Percentiles rank a stretch among this genome's conserved stretches.
These are phyloP conservation scores for Fusarium camptoceras DNA, from an alignment of 2,329 filamentous ascomycete species.

Conservation along the genomic window DNA sequence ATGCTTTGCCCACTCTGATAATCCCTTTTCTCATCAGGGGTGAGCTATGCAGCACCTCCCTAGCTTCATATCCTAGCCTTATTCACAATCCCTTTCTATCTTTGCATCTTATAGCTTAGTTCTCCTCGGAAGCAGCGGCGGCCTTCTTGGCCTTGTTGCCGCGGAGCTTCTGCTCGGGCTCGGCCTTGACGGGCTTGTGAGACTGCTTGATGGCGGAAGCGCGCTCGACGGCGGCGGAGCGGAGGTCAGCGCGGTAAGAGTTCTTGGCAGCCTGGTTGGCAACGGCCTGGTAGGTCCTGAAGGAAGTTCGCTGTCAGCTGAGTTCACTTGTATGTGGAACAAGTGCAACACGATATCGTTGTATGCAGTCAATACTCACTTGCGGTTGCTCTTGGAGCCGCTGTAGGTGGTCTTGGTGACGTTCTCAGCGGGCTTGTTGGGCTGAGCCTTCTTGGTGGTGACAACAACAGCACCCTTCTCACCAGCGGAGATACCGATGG, in stretches of 20 bases:
- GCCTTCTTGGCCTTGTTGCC: constrained; percentile 84
- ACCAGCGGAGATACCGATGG: constrained; percentile 80
- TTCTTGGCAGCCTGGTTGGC: constrained; percentile 85
- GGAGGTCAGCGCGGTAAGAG: constrained; percentile 86
- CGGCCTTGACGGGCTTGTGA: constrained; percentile 82
- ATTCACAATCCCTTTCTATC: constrained; percentile 35
- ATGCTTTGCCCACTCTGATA: constrained; percentile 39
- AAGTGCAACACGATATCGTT: neutral
- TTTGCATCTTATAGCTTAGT: constrained; percentile 44
- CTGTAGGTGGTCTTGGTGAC: constrained; percentile 75
- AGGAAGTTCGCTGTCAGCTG: constrained; percentile 39
- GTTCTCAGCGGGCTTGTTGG: constrained; percentile 78
- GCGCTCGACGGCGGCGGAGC: constrained; percentile 82
- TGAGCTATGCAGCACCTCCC: constrained; percentile 40
- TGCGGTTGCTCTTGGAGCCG: constrained; percentile 79
- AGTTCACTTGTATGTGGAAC: neutral
- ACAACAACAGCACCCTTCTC: constrained; percentile 85
- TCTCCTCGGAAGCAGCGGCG: constrained; percentile 59
- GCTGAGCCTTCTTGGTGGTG: constrained; percentile 83
- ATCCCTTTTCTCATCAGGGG: constrained; percentile 36
- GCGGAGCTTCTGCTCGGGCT: constrained; percentile 78
- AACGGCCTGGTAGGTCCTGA: constrained; percentile 88
- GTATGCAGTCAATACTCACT: constrained; percentile 55
- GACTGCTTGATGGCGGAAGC: constrained; percentile 85
- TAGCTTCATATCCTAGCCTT: constrained; percentile 36